Evolutionary conservation across 2,329 filamentous ascomycete genomes (phyloP).

Genomic region (Penicillium occitanis): DNA sequence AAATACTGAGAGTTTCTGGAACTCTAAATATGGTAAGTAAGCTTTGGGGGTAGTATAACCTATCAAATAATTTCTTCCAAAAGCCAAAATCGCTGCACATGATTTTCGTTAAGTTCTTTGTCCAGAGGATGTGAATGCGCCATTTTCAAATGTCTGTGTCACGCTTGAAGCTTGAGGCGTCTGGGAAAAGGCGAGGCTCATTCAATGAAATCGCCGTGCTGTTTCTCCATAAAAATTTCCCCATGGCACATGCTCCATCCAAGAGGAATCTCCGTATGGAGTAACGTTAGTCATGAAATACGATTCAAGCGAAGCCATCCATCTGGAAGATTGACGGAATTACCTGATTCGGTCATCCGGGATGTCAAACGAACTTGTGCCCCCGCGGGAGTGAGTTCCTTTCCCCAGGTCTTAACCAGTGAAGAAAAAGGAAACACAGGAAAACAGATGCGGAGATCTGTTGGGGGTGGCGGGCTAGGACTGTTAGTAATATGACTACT

Average conservation of each 20-base stretch:
- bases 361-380: not conserved
- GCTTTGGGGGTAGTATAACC: not conserved
- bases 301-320: not conserved
- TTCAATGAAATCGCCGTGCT: not conserved
- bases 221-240: not conserved
- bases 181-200: not conserved
- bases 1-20: not conserved
- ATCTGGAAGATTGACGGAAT: not conserved
- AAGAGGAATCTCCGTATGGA: not conserved
- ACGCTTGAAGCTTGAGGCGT: not conserved
- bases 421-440: not conserved
- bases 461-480: slow-evolving; percentile 7
- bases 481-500: not conserved
- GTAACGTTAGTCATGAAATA: not conserved
- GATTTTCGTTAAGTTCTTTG: not conserved
- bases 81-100: not conserved
- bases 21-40: not conserved
- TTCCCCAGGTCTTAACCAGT: not conserved
- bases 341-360: slow-evolving; percentile 9
- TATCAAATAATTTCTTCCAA: not conserved
- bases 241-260: not conserved
- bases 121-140: not conserved
- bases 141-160: not conserved
- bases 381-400: not conserved
- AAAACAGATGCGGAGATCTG: slow-evolving; percentile 2